phyloP scores from a whole-genome alignment of 345 rosid genomes.

The Raphanus raphanistrum region DNA sequence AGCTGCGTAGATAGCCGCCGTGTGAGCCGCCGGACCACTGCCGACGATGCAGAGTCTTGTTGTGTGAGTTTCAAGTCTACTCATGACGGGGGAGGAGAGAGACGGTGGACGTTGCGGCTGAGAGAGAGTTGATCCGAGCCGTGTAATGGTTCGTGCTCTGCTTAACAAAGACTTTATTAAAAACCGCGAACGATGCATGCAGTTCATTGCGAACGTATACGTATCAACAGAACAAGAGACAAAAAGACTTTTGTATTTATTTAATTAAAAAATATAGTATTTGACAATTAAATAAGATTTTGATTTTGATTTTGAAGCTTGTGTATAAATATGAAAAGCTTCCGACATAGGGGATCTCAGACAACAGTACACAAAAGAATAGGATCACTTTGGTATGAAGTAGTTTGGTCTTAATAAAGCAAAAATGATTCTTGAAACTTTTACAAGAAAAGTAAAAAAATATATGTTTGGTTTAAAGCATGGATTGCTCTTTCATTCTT shows the following conservation, averaged over 20 bases:
- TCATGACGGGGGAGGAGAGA: constrained; percentile 47
- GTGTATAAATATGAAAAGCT: background rate
- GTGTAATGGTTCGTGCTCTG: constrained; percentile 44
- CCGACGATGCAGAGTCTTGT: constrained; percentile 91
- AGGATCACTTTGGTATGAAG: constrained; percentile 13
- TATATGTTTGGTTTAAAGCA: background rate
- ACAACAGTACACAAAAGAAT: constrained; percentile 18
- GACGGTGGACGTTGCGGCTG: constrained; percentile 14
- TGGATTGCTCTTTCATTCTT: constrained; percentile 17
- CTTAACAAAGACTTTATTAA: constrained; percentile 14
- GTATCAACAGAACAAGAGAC: background rate
- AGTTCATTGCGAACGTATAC: constrained; percentile 3
- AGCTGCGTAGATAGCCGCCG: constrained; percentile 92
- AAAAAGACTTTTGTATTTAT: background rate
- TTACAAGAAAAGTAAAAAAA: background rate
- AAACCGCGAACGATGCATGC: constrained; percentile 12
- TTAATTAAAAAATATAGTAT: background rate
- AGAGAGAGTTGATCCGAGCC: constrained; percentile 33
- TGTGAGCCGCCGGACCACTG: constrained; percentile 95
- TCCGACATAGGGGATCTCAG: background rate
- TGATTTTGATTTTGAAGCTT: background rate
- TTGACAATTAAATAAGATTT: no score
- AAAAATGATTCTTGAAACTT: constrained; percentile 9
- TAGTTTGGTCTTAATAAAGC: constrained; percentile 2
- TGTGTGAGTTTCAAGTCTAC: constrained; percentile 40